Conservation (phyloP, 306 rosid genomes). For the Aeschynomene evenia region DNA sequence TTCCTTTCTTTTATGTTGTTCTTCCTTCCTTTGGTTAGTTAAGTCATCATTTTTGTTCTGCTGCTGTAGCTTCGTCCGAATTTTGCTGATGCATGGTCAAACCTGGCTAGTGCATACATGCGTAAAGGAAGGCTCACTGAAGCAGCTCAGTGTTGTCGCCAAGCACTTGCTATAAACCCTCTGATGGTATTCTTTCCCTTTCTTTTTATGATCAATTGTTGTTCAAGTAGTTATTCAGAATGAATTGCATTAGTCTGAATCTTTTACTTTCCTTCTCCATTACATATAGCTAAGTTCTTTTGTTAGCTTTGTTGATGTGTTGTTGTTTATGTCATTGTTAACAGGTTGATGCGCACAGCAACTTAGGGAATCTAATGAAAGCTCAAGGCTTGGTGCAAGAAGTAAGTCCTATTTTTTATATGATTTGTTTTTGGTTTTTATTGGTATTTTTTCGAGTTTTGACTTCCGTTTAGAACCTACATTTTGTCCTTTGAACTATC, state of each 20-base stretch:
- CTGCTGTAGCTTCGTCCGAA: conserved; percentile 83
- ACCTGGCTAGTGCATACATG: conserved; percentile 98
- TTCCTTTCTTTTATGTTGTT: neutral
- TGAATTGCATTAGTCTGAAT: neutral
- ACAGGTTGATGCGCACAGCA: conserved; percentile 58
- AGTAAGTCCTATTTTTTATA: conserved; percentile 51
- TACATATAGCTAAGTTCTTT: neutral
- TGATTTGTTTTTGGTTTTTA: neutral
- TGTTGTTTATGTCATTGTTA: conserved; percentile 1
- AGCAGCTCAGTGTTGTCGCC: conserved; percentile 98
- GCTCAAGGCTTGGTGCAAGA: conserved; percentile 78
- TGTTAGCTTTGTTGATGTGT: neutral
- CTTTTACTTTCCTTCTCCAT: neutral
- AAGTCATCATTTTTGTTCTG: conserved; percentile 19
- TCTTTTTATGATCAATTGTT: conserved; percentile 10
- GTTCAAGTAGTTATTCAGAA: neutral
- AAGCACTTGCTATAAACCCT: conserved; percentile 95
- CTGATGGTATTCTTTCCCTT: conserved; percentile 53
- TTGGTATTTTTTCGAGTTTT: conserved; percentile 10
- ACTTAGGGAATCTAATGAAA: conserved; percentile 58
- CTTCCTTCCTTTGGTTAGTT: conserved; percentile 7
- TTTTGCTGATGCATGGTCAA: conserved; percentile 98
- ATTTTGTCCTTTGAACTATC: conserved; percentile 12
- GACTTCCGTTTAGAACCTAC: neutral
- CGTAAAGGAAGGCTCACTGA: conserved; percentile 90